Evolutionary conservation across 768 basidiomycete genomes (phyloP).

Genomic region (Pleurotus salmoneostramineus): DNA sequence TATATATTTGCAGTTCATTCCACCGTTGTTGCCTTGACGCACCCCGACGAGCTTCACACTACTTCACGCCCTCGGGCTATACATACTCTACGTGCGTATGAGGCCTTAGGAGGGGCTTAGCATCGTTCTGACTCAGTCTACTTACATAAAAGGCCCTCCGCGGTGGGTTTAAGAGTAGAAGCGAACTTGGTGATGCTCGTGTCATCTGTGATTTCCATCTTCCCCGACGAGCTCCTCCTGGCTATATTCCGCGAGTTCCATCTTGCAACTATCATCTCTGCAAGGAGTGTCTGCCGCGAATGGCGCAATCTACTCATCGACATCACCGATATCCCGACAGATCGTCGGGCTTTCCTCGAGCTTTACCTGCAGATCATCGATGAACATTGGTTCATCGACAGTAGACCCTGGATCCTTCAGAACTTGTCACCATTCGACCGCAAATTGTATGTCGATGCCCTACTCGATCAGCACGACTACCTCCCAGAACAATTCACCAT

Average conservation of each 20-base stretch:
- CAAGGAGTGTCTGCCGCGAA: conserved; percentile 13
- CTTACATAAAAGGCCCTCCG: too few species aligned
- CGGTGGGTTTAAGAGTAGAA: too few species aligned
- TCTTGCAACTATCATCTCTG: conserved; percentile 16
- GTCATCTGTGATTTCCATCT: too few species aligned
- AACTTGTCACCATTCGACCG: conserved; percentile 3
- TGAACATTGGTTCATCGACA: conserved; percentile 11
- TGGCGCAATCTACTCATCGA: conserved; percentile 14
- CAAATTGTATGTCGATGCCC: conserved; percentile 8
- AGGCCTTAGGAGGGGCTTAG: too few species aligned
- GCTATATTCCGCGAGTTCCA: conserved; percentile 16
- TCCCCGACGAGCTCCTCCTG: conserved; percentile 15
- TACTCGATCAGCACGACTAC: conserved; percentile 8
- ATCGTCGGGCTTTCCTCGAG: conserved; percentile 16
- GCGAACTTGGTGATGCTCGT: too few species aligned
- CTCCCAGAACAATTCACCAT: conserved; percentile 17
- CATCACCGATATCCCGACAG: conserved; percentile 11
- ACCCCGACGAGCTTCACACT: too few species aligned
- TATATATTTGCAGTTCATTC: too few species aligned
- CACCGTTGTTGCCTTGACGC: too few species aligned
- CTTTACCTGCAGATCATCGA: conserved; percentile 13
- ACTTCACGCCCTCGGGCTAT: too few species aligned
- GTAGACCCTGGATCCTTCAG: conserved; percentile 13
- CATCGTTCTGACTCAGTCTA: too few species aligned
- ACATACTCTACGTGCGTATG: too few species aligned